Base-by-base conservation (phyloP, 305 asterid species). In the Solanum hybrid region DNA sequence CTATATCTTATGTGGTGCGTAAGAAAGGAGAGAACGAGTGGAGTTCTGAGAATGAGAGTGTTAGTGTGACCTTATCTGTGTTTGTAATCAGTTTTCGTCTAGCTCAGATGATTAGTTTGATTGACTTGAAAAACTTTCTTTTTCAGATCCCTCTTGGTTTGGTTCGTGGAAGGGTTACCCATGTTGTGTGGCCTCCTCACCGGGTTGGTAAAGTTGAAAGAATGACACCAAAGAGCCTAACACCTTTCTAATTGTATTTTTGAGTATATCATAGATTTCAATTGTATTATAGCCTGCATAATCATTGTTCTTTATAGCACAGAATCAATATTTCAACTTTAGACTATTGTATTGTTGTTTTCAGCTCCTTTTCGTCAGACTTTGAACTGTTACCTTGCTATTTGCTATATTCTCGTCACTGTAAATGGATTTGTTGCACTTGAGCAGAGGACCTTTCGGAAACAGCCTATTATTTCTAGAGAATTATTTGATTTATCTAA, bases 171-270 rank as follows among this genome's bases (percentile, higher is more conserved):
- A 95, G 98, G 67, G 94, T 94, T 36, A 96, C 98, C 3, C 97
- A 95, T 86, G 91, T 95, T 67, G 91, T 96, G n/a, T 96, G 99
- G 98, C 99, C 99, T 36, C 98, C 98, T 89, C 95, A 95, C 42
- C 87, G 97, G 91, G 35, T 95, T n/a, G 29, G 97, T 83, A 92
- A 90, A 93, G 93, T 96, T 85, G 91, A 91, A 89, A 77, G 93
- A 74, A 90, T 89, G 61, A 82, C 87, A 29, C 88, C 92, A 39
- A 83, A 36, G 24, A 91, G 90, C 89, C 77, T 77, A 28, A 69
- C 92, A 1, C 26, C 86, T 12, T 76, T 90, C 37, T 91, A 77
- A 80, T 85, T 79, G 31, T 74, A 84, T 78, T 78, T 75, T 33
- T 77, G 76, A 42, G 4, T 51, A 22, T 5, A 51, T 46, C 12